Evolutionary conservation across 2,329 filamentous ascomycete species (phyloP).

Genomic region (Hypoxylon sp.): DNA sequence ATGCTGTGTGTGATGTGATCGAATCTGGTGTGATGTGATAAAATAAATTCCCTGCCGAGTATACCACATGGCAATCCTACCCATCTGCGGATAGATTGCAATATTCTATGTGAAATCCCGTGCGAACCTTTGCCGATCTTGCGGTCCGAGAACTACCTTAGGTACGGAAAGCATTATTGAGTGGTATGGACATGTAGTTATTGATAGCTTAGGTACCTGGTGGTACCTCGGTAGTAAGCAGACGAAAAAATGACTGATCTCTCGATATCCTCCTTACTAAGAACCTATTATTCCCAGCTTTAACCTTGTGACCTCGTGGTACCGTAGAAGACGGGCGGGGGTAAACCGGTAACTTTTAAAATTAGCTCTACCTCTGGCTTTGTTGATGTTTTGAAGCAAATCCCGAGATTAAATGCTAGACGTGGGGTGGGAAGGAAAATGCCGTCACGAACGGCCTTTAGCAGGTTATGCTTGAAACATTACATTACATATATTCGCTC

Average conservation of each 20-base stretch:
- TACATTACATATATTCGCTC: background rate
- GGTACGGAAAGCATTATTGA: background rate
- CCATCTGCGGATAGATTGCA: slow-evolving; percentile 8
- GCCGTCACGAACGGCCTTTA: background rate
- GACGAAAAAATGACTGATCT: slow-evolving; percentile 8
- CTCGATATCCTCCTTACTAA: slow-evolving; percentile 17
- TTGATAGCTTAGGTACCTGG: slow-evolving; percentile 10
- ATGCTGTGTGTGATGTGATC: slow-evolving; percentile 22
- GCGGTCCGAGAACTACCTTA: background rate
- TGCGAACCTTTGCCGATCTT: slow-evolving; percentile 10
- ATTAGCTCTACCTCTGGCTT: slow-evolving; percentile 6
- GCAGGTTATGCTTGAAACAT: background rate
- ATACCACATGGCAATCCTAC: slow-evolving; percentile 32
- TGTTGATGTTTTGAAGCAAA: slow-evolving; percentile 9
- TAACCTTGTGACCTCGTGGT: slow-evolving; percentile 17
- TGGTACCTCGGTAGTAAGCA: slow-evolving; percentile 29
- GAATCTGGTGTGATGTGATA: slow-evolving; percentile 33
- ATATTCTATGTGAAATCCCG: background rate
- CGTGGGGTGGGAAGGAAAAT: slow-evolving; percentile 1
- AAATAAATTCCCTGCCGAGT: slow-evolving; percentile 18
- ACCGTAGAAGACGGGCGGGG: slow-evolving; percentile 7
- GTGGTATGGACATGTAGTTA: background rate
- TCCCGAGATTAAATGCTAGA: slow-evolving; percentile 4
- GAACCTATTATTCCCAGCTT: slow-evolving; percentile 1
- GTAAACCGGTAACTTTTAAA: slow-evolving; percentile 19